Conservation (phyloP, 768 basidiomycete species). For the Tubosaeta brunneosetosa region DNA sequence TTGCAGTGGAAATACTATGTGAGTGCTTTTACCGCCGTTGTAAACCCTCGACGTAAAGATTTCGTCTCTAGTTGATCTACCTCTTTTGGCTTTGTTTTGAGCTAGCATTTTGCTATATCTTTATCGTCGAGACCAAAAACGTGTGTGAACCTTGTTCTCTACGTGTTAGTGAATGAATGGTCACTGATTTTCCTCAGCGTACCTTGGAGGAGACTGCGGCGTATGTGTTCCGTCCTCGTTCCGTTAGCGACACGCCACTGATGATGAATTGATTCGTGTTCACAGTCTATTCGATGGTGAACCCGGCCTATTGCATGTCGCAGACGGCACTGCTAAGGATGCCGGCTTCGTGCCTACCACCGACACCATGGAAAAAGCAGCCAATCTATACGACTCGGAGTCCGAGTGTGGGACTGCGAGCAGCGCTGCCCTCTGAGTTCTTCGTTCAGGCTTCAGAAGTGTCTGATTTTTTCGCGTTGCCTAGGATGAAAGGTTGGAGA, state of each 20-base stretch:
- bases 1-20: constrained; percentile 47
- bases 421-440: neutral
- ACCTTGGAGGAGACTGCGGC: constrained; percentile 19
- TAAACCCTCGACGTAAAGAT: neutral
- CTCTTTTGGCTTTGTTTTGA: constrained; percentile 40
- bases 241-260: neutral
- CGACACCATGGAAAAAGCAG: neutral
- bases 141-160: constrained; percentile 9
- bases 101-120: constrained; percentile 35
- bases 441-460: neutral
- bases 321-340: neutral
- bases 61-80: constrained; percentile 23
- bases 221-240: constrained; percentile 2
- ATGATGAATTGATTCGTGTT: neutral
- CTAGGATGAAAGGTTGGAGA: neutral
- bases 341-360: neutral
- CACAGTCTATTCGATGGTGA: constrained; percentile 14
- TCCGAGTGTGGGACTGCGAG: neutral
- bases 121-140: constrained; percentile 37
- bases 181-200: neutral
- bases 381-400: neutral
- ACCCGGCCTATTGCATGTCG: neutral
- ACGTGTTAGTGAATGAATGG: neutral
- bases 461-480: neutral
- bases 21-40: constrained; percentile 4